These are phyloP conservation scores for Backusella circina DNA, from an alignment of 192 early-diverging fungal genomes.

Conservation along the genomic window DNA sequence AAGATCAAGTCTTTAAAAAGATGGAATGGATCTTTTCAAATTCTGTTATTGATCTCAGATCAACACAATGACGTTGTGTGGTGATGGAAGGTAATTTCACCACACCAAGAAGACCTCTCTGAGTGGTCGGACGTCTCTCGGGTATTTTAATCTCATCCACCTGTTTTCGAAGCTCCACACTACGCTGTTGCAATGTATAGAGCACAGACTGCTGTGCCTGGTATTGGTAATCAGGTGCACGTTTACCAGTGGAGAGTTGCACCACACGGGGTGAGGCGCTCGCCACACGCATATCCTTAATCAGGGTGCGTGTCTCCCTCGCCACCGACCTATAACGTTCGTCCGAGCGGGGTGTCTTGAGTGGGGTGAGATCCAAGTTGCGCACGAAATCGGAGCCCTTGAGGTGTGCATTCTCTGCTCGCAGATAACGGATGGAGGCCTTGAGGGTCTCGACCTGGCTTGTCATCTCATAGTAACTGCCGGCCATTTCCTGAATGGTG, in stretches of 20 bases:
- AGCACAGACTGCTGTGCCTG: conserved; percentile 53
- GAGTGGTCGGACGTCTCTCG: not conserved
- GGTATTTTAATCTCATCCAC: not conserved
- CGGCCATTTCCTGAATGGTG: conserved; percentile 2
- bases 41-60: conserved; percentile 1
- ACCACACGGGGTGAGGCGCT: conserved; percentile 52
- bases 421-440: conserved; percentile 69
- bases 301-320: conserved; percentile 41
- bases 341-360: not conserved
- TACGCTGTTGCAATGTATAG: conserved; percentile 53
- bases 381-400: conserved; percentile 56
- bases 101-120: not conserved
- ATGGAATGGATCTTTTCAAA: not conserved
- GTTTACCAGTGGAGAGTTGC: conserved; percentile 35
- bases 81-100: not conserved
- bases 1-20: conserved; percentile 2
- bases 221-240: conserved; percentile 48
- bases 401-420: conserved; percentile 81
- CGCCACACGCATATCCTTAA: conserved; percentile 42
- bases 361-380: conserved; percentile 29
- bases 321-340: conserved; percentile 35
- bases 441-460: conserved; percentile 68
- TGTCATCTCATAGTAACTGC: conserved; percentile 20
- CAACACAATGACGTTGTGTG: not conserved
- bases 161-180: conserved; percentile 38